Conservation (phyloP, 805 yeast genomes). For the Candida pseudofarinosa region DNA sequence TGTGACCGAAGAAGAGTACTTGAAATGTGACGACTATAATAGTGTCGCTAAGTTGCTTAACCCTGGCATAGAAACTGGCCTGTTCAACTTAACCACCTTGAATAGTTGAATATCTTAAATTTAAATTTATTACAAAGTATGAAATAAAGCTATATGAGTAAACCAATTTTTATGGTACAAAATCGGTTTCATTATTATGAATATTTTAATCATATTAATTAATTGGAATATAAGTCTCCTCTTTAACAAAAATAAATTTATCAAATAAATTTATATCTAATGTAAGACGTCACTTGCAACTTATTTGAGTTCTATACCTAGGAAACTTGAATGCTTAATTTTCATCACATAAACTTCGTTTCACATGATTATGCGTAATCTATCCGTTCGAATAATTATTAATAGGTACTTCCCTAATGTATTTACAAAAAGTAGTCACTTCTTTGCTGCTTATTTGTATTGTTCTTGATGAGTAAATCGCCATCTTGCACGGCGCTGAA, state of each 20-base stretch:
- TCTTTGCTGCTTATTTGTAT: constrained; percentile 38
- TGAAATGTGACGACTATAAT: constrained; percentile 7
- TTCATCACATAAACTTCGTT: neutral
- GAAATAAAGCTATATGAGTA: neutral
- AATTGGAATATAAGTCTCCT: neutral
- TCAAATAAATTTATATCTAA: too few relatives aligned
- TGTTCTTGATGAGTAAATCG: constrained; percentile 37
- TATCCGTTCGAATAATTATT: neutral
- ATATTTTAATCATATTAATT: neutral
- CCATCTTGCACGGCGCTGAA: constrained; percentile 96
- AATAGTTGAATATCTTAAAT: too few relatives aligned
- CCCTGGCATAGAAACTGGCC: too few relatives aligned
- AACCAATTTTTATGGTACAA: neutral
- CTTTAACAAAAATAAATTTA: too few relatives aligned
- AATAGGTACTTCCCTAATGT: neutral
- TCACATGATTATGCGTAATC: neutral
- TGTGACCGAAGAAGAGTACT: constrained; percentile 8
- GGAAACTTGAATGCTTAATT: neutral
- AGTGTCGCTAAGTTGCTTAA: neutral
- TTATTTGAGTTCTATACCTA: neutral
- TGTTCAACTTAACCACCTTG: too few relatives aligned
- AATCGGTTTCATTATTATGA: neutral
- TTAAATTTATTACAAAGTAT: neutral
- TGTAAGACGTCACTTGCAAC: neutral
- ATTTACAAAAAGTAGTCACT: constrained; percentile 40